These are phyloP conservation scores for Fraxinus pennsylvanica DNA, from an alignment of 257 asterid genomes.

Conservation along the genomic window DNA sequence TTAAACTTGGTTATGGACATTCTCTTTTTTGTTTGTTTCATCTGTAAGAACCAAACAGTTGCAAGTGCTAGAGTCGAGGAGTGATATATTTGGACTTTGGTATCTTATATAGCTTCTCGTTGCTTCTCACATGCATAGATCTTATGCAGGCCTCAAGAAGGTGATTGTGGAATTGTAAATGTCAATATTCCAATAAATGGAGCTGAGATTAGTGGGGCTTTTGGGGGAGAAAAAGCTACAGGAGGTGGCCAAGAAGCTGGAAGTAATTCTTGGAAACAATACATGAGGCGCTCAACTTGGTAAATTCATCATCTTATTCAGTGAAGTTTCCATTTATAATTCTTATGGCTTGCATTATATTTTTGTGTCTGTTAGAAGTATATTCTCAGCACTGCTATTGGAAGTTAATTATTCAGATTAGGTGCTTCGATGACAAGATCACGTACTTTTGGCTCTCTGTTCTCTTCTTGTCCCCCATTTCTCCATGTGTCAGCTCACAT, in stretches of 20 bases:
- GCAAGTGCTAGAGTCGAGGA: not conserved
- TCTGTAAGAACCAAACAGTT: not conserved
- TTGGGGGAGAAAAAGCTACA: constrained; percentile 97
- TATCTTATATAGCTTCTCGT: not conserved
- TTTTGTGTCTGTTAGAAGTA: not conserved
- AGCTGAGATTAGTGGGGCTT: constrained; percentile 98
- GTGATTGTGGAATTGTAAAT: constrained; percentile 98
- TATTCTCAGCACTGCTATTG: not conserved
- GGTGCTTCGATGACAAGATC: not conserved
- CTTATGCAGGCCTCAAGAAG: constrained; percentile 73
- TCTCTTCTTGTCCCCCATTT: not conserved
- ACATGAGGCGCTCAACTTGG: constrained; percentile 99
- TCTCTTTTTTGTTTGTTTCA: not conserved
- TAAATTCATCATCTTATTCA: constrained; percentile 23
- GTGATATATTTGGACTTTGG: not conserved
- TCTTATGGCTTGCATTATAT: not conserved
- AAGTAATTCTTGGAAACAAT: constrained; percentile 98
- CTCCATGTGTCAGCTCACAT: not conserved
- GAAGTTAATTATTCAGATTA: not conserved
- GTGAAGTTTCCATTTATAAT: not conserved
- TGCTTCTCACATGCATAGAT: constrained; percentile 16
- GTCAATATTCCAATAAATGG: constrained; percentile 95
- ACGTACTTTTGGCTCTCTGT: not conserved
- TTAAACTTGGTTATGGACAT: constrained; percentile 1
- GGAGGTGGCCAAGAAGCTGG: constrained; percentile 99